These are phyloP conservation scores for Globisporangium iwayamae DNA, from an alignment of 352 stramenopile genomes.

Conservation along the genomic window DNA sequence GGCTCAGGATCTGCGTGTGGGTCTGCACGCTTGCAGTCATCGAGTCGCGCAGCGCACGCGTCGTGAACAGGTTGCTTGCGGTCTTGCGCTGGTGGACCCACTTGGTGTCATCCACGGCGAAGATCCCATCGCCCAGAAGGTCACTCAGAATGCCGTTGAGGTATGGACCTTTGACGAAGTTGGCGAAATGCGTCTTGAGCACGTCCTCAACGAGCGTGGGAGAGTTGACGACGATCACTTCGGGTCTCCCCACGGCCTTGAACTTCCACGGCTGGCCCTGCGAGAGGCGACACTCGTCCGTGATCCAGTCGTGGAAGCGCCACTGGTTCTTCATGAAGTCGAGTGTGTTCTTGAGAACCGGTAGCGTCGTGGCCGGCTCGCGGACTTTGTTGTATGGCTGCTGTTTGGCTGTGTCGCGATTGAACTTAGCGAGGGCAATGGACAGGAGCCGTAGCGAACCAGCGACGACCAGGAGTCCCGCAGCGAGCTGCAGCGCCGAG, in stretches of 20 bases:
- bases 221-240: not conserved
- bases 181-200: not conserved
- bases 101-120: slow-evolving; percentile 44
- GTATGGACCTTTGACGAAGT: not conserved
- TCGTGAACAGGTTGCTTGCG: slow-evolving; percentile 83
- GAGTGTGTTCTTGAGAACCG: slow-evolving; percentile 7
- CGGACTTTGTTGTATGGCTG: not conserved
- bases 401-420: not conserved
- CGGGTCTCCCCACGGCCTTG: not conserved
- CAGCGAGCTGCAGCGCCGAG: not conserved
- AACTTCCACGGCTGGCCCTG: not conserved
- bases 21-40: slow-evolving; percentile 33
- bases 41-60: slow-evolving; percentile 27
- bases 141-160: slow-evolving; percentile 16
- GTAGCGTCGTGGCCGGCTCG: not conserved
- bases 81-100: slow-evolving; percentile 77
- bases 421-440: not conserved
- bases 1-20: slow-evolving; percentile 22
- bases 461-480: not conserved
- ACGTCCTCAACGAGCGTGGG: not conserved
- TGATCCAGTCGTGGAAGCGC: slow-evolving; percentile 4
- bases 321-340: not conserved
- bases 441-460: not conserved
- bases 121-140: slow-evolving; percentile 67
- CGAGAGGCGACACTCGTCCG: not conserved